Evolutionary conservation across 257 asterid species (phyloP).

Genomic region (Solanum okadae): DNA sequence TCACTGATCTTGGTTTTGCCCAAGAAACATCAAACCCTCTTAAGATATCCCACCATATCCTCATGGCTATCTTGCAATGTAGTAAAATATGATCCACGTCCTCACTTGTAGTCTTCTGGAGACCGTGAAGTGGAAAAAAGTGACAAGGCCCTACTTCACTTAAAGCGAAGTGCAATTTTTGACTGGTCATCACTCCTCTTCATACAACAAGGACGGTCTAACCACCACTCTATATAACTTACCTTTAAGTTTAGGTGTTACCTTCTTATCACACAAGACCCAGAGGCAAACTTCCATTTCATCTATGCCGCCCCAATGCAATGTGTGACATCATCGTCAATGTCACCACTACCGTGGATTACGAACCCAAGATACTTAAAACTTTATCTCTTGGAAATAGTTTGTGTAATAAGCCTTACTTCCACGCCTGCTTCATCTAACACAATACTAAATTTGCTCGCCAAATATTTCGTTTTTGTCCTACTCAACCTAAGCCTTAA

Average conservation of each 20-base stretch:
- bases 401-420: neutral
- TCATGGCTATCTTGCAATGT: neutral
- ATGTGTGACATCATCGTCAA: neutral
- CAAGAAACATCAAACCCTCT: neutral
- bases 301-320: neutral
- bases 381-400: neutral
- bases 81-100: neutral
- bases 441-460: neutral
- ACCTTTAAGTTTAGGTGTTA: neutral
- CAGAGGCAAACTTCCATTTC: neutral
- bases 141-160: neutral
- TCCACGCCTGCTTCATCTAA: neutral
- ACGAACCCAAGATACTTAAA: neutral
- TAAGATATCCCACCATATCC: neutral
- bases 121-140: neutral
- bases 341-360: neutral
- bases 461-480: neutral
- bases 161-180: too few species aligned
- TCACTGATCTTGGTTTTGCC: neutral
- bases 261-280: neutral
- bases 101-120: neutral
- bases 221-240: neutral
- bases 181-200: neutral
- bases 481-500: neutral
- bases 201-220: neutral